A percentile compares a stretch with the other conserved stretches of the same genome.
Evolutionary conservation across 176 grass and related monocot genomes (phyloP).

Genomic region (Hsuehochloa calcarea): DNA sequence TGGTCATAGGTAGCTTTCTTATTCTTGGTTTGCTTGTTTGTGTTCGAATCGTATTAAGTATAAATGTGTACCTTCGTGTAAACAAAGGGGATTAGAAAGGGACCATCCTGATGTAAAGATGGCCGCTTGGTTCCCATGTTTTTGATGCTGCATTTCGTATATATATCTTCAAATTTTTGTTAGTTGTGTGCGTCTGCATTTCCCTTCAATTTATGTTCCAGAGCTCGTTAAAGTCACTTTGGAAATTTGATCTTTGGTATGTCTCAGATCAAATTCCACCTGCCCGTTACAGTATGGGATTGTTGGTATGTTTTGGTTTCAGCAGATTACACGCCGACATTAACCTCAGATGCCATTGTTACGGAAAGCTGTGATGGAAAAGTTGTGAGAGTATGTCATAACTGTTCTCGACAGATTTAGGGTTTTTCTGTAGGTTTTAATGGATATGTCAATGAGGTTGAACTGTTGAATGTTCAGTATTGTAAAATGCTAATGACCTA

Average conservation of each 20-base stretch:
- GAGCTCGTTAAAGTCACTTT: not conserved
- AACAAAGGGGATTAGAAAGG: slow-evolving; percentile 51
- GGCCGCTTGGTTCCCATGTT: slow-evolving; percentile 46
- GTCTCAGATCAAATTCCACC: not conserved
- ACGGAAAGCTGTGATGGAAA: not conserved
- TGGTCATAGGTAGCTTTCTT: slow-evolving; percentile 47
- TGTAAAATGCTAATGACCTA: not conserved
- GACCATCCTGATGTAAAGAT: slow-evolving; percentile 44
- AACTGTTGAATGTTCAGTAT: not conserved
- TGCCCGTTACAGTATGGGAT: not conserved
- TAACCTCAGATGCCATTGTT: not conserved
- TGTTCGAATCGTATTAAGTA: slow-evolving; percentile 26
- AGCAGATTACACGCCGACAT: not conserved
- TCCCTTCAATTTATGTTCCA: slow-evolving; percentile 11
- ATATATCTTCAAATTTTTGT: slow-evolving; percentile 44
- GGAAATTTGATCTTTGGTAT: not conserved
- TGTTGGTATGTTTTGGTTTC: not conserved
- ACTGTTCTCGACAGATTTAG: not conserved
- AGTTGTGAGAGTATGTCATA: no score
- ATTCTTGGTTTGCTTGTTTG: slow-evolving; percentile 33
- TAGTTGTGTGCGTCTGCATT: not conserved
- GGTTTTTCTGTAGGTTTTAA: not conserved
- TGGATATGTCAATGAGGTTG: not conserved
- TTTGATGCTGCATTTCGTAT: slow-evolving; percentile 45
- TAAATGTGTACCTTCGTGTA: slow-evolving; percentile 46